Evolutionary conservation across 1,284 basidiomycete genomes (phyloP), one percentile per base, ranked within the genome.

Genomic region (Heterobasidion occidentale): DNA sequence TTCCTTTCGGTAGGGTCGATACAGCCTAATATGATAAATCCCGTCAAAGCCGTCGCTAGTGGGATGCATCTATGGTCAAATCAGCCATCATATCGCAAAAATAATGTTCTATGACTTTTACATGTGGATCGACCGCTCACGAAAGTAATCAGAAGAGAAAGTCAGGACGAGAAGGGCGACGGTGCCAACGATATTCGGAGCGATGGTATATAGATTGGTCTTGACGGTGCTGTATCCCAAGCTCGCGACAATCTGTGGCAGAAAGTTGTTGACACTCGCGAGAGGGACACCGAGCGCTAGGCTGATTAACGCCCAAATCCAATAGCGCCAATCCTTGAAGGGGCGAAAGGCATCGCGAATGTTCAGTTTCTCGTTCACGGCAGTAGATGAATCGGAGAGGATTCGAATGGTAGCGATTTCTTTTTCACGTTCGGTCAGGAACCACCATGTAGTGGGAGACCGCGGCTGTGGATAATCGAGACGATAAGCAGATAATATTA

Each of bases 131-230:
- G 53, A 47, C 46, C 53, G 45, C n/a, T 54, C 77, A 46, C 77
- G 69, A 54, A 74, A 77, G 64, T 75, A 71, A 63, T 83, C 80
- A 1, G 79, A 81, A 7, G 76, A 77, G 64, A 77, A 79, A 33
- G 78, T 77, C 46, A 78, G 64, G 46, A 73, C 51, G n/a, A 81
- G 62, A 14, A 80, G 65, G 33, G 76, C 70, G 6, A 77, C 72
- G 7, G 78, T 77, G 42, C 78, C 77, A 47, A 74, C 75, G 50
- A 76, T 68, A 62, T 80, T 80, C 1, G 80, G 80, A 9, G 79
- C 78, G 35, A 82, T 74, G 20, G 78, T 79, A 62, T 73, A 74
- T 44, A 81, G 68, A 60, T 79, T 79, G 14, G 77, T 79, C 62
- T 73, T 75, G 60, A 79, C 66, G 3, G 75, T 74, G 27, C 70